A percentile compares a stretch with the other conserved stretches of the same genome.
Evolutionary conservation across 768 basidiomycete species (phyloP).

Genomic region (Rhodocollybia butyracea): DNA sequence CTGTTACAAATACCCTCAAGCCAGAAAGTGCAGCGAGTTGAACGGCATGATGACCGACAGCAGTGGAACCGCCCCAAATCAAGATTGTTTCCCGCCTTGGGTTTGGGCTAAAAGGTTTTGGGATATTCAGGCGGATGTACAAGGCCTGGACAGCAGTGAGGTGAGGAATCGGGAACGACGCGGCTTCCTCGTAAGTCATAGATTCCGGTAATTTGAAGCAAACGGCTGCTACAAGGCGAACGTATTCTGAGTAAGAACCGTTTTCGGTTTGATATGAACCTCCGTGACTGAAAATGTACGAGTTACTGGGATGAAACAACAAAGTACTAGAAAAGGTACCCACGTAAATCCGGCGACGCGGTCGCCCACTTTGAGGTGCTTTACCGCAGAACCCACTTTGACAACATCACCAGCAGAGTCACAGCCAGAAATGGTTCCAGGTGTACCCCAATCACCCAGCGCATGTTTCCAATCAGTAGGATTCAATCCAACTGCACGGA

Average conservation of each 20-base stretch:
- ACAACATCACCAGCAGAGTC: slow-evolving; percentile 3
- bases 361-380: no score
- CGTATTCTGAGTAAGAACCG: slow-evolving; percentile 5
- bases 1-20: background rate
- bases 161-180: no score
- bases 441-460: background rate
- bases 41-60: slow-evolving; percentile 4
- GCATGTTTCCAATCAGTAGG: no score
- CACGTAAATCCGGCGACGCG: slow-evolving; percentile 5
- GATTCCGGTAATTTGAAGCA: no score
- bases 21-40: slow-evolving; percentile 4
- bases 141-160: slow-evolving; percentile 3
- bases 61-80: no score
- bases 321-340: background rate
- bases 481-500: background rate
- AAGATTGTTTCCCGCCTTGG: background rate
- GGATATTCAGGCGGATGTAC: background rate
- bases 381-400: no score
- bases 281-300: background rate
- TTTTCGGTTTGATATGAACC: background rate
- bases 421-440: background rate
- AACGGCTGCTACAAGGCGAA: background rate
- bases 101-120: background rate
- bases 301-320: no score
- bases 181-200: no score